Evolutionary conservation across 2,329 filamentous ascomycete genomes (phyloP), one percentile per base, ranked within the genome.

Genomic region (Trichocomaceae sp.): DNA sequence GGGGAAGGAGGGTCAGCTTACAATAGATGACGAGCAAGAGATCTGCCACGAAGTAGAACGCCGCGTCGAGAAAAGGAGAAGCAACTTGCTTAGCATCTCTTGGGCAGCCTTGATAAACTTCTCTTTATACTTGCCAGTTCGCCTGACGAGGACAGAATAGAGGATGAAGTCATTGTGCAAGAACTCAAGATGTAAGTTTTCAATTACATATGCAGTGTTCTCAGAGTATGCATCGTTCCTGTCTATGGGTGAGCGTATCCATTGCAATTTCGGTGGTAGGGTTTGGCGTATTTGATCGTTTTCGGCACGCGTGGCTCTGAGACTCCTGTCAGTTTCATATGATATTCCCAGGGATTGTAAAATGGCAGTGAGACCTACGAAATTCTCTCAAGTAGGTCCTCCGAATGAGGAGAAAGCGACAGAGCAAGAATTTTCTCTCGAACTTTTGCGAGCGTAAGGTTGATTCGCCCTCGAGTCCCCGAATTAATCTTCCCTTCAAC

Each of bases 91-190:
- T 10, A 56, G 39, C 37, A 56, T 56, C 37, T 56, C 47, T 23
- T 50, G 49, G 9, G 54, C 49, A 15, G 50, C 37, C 50, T 41
- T 48, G 31, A 33, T 35, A 58, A 47, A 44, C n/a, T 47, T 56
- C 5, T 26, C 54, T 10, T 50, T 47, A 2, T 45, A 44, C 15
- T 59, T 49, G 8, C 57, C 55, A 2, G 49, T 59, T 9, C 52
- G 54, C 50, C 57, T 59, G 9, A 57, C 59, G 2, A 63, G 31
- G 2, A 61, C 58, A 12, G 58, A 58, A n/a, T 53, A 58, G 8
- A 64, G 55, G 5, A 64, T 52, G 15, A 63, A 59, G 12, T 61
- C 61, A 6, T 64, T 60, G 42, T 63, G 61, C 1, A 61, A 17
- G 4, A 56, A 60, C 5, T 63, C 63, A 3, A 62, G 50, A 42